These are phyloP conservation scores for Capsella rubella DNA, from an alignment of 441 rosid species.

Conservation along the genomic window DNA sequence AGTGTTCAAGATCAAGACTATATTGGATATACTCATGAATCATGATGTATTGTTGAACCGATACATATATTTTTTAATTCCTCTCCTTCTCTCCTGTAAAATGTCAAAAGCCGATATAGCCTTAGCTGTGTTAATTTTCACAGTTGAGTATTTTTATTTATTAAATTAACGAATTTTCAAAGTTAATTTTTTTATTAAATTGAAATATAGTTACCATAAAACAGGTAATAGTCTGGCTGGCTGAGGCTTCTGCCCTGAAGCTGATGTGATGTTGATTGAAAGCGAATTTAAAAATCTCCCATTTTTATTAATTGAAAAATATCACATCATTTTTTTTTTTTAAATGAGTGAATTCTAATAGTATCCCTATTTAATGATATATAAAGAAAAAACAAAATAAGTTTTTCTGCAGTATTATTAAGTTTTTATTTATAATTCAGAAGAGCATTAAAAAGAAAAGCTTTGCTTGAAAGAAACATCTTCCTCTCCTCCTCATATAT, in stretches of 20 bases:
- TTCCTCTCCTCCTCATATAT: constrained; percentile 38
- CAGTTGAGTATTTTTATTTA: not conserved
- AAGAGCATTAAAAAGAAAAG: constrained; percentile 45
- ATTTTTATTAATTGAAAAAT: not conserved
- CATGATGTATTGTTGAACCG: constrained; percentile 36
- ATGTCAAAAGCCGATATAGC: constrained; percentile 34
- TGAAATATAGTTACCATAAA: constrained; percentile 33
- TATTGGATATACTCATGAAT: constrained; percentile 9
- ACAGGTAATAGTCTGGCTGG: constrained; percentile 46
- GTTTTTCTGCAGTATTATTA: no score
- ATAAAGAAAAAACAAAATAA: no score
- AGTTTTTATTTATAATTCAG: not conserved
- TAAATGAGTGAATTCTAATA: constrained; percentile 16
- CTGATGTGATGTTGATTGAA: constrained; percentile 70
- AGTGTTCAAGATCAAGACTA: no score
- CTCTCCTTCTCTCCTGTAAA: constrained; percentile 7
- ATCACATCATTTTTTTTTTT: not conserved
- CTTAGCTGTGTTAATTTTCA: constrained; percentile 24
- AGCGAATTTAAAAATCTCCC: constrained; percentile 29
- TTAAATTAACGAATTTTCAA: not conserved
- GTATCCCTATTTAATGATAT: constrained; percentile 16
- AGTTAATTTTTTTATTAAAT: not conserved
- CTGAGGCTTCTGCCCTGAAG: constrained; percentile 26
- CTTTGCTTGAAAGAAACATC: constrained; percentile 68
- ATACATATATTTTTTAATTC: not conserved